A percentile compares a stretch with the other conserved stretches of the same genome.
Evolutionary conservation across 768 basidiomycete species (phyloP).

Genomic region (Auriscalpium orientale): DNA sequence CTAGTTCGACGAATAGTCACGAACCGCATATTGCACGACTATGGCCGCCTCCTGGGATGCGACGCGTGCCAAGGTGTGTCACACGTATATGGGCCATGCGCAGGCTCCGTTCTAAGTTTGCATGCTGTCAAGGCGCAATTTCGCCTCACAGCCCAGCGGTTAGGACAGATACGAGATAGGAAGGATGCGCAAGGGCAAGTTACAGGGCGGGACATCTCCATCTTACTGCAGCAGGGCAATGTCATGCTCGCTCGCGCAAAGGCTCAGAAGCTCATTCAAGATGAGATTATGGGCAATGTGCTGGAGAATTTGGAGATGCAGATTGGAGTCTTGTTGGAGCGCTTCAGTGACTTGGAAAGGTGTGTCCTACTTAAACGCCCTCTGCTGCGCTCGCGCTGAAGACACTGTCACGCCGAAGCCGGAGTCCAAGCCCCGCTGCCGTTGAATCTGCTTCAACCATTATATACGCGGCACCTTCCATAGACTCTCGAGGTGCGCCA

Average conservation of each 20-base stretch:
- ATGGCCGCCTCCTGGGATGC: slow-evolving; percentile 25
- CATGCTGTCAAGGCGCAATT: slow-evolving; percentile 45
- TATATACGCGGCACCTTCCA: slow-evolving; percentile 50
- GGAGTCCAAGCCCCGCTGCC: slow-evolving; percentile 40
- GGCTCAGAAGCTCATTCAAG: slow-evolving; percentile 56
- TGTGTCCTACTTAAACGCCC: slow-evolving; percentile 19
- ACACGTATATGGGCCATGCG: not conserved
- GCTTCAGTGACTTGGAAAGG: slow-evolving; percentile 50
- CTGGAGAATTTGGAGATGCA: slow-evolving; percentile 61
- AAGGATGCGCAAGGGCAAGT: slow-evolving; percentile 59
- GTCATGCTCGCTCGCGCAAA: slow-evolving; percentile 62
- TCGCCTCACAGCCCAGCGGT: slow-evolving; percentile 51
- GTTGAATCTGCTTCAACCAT: slow-evolving; percentile 66
- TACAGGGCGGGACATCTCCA: slow-evolving; percentile 61
- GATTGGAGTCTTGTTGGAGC: slow-evolving; percentile 52
- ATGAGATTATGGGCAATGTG: slow-evolving; percentile 55
- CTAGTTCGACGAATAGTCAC: not conserved
- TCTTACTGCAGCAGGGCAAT: slow-evolving; percentile 53
- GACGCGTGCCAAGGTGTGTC: slow-evolving; percentile 25
- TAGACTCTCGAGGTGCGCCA: slow-evolving; percentile 49
- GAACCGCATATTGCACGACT: not conserved
- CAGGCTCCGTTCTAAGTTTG: not conserved
- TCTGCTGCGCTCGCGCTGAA: not conserved
- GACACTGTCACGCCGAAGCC: slow-evolving; percentile 20
- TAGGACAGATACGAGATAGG: slow-evolving; percentile 65